Conservation (phyloP, 2,329 filamentous ascomycete species). For the Scedosporium aurantiacum region DNA sequence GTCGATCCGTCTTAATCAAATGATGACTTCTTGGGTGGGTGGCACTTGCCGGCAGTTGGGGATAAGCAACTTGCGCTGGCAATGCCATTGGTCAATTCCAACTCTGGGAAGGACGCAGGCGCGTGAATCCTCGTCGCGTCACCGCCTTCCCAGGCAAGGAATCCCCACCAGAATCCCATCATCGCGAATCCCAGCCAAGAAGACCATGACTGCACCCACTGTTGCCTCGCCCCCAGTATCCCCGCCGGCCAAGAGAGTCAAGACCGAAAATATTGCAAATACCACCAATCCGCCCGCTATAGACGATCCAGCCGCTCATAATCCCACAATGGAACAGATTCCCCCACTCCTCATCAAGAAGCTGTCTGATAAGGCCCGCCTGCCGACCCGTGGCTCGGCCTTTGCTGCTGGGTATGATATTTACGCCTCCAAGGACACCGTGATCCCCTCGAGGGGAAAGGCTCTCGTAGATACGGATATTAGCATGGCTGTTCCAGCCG, state of each 20-base stretch:
- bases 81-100: constrained; percentile 1
- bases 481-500: constrained; percentile 77
- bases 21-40: neutral
- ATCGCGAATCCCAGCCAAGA: neutral
- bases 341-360: constrained; percentile 71
- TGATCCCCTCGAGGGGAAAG: constrained; percentile 73
- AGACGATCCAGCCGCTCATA: constrained; percentile 11
- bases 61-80: neutral
- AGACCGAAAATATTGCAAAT: constrained; percentile 33
- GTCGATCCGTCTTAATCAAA: no score
- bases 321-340: constrained; percentile 21
- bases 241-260: constrained; percentile 71
- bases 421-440: constrained; percentile 65
- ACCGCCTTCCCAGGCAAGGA: neutral
- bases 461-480: constrained; percentile 84
- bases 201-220: constrained; percentile 4
- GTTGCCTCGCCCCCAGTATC: constrained; percentile 27
- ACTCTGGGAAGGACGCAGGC: neutral
- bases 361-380: constrained; percentile 64
- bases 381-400: constrained; percentile 79
- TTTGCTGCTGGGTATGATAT: constrained; percentile 92
- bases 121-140: constrained; percentile 2
- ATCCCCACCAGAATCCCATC: neutral
- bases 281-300: constrained; percentile 15
- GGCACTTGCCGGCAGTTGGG: constrained; percentile 1